These are phyloP conservation scores for Nicotiana tomentosiformis DNA, from an alignment of 257 asterid genomes.

Conservation along the genomic window DNA sequence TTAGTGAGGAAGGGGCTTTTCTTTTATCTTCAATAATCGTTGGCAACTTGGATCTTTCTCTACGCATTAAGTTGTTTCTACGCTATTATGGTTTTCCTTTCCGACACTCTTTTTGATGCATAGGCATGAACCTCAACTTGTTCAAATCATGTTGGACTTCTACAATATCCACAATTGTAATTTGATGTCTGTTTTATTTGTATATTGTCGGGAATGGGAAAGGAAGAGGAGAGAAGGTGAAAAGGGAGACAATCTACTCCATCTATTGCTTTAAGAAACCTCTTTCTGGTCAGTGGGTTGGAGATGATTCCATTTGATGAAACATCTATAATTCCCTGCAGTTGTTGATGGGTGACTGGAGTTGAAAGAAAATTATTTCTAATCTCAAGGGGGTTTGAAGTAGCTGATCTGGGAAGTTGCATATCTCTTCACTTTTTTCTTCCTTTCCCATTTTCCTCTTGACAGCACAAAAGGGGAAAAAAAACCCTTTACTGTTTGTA, in stretches of 20 bases:
- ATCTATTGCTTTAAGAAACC: not conserved
- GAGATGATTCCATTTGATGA: not conserved
- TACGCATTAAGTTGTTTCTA: not conserved
- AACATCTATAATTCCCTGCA: not conserved
- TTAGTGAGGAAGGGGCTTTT: not conserved
- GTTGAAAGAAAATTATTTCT: not conserved
- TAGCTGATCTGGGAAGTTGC: not conserved
- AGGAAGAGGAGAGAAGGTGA: not conserved
- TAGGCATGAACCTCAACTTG: not conserved
- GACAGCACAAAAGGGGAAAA: not conserved
- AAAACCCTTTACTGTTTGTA: not conserved
- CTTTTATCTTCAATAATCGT: not conserved
- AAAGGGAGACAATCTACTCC: constrained; percentile 1
- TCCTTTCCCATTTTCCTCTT: not conserved
- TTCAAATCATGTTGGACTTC: not conserved
- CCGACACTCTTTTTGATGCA: not conserved
- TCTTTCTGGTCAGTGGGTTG: not conserved
- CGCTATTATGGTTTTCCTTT: not conserved
- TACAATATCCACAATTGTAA: not conserved
- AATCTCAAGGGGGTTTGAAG: not conserved
- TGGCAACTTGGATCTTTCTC: not conserved
- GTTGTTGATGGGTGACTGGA: not conserved
- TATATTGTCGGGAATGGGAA: not conserved
- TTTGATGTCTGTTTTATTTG: not conserved
- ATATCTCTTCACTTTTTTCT: not conserved